These are phyloP conservation scores for Gnomoniopsis smithogilvyi DNA, from an alignment of 2,329 filamentous ascomycete species.

Conservation along the genomic window DNA sequence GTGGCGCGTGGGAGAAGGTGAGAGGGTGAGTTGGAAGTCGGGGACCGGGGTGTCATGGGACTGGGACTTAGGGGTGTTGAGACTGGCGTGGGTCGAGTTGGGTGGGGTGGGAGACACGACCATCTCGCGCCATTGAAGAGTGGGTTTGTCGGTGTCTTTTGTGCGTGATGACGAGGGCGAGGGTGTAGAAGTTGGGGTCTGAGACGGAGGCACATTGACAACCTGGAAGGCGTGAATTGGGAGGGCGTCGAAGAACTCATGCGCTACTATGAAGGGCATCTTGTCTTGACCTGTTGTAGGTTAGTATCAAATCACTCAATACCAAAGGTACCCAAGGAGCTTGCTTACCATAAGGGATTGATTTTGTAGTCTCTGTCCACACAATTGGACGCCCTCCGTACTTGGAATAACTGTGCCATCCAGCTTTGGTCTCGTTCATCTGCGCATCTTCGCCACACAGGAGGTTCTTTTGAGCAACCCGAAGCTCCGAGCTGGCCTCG, in stretches of 20 bases:
- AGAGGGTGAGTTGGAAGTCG: constrained; percentile 85
- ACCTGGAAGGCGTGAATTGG: constrained; percentile 95
- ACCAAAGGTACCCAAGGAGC: neutral
- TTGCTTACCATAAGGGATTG: constrained; percentile 66
- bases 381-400: constrained; percentile 71
- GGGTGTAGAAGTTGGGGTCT: constrained; percentile 28
- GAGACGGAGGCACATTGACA: constrained; percentile 40
- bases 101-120: constrained; percentile 68
- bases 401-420: constrained; percentile 72
- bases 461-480: constrained; percentile 73
- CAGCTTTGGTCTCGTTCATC: constrained; percentile 68
- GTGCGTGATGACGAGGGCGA: constrained; percentile 36
- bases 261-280: constrained; percentile 89
- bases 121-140: constrained; percentile 75
- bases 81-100: constrained; percentile 48
- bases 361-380: constrained; percentile 86
- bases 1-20: constrained; percentile 73
- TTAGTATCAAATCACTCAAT: neutral
- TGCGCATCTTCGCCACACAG: constrained; percentile 71
- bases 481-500: constrained; percentile 81
- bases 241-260: constrained; percentile 98
- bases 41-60: constrained; percentile 53
- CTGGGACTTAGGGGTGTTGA: constrained; percentile 50
- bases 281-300: constrained; percentile 54
- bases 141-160: constrained; percentile 32